Evolutionary conservation across 2,329 filamentous ascomycete species (phyloP), one percentile per base, ranked within the genome.

Genomic region (Fusarium euwallaceae): DNA sequence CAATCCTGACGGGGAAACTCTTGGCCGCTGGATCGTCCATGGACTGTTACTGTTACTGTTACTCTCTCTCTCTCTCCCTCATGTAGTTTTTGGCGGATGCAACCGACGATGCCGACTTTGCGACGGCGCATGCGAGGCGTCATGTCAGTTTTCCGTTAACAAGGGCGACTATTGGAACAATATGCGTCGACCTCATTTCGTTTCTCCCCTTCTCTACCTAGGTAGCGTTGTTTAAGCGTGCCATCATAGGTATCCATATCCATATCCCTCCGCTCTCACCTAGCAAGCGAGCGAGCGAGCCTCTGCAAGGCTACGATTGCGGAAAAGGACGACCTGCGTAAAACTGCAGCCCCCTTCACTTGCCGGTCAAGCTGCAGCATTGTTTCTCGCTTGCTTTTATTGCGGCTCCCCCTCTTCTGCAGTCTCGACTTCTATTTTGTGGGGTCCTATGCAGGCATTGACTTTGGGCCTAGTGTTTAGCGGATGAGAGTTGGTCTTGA

Each of bases 1-100:
- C 59, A 59, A 61, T 72, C 61, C 64, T 62, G 48, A 71, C 51
- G 22, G 70, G 61, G 45, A 53, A 60, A 55, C 43, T 65, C 55
- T 64, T 61, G 34, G 29, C 55, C 56, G 37, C 39, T 56, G 16
- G 58, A 43, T 64, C 59, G 59, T 55, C 61, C 24, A 36, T 59
- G 27, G 24, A 53, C 10, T 51, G 24, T 51, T 51, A 12, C 45
- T 51, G 45, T n/a, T 27, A 6, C 45, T 51, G n/a, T n/a, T n/a
- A n/a, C 11, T 51, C 17, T 4, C 45, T 8, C 32, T 34, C 32
- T 32, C 32, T 51, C 27, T 17, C 27, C 17, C 27, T 24, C 53
- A 55, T 67, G 32, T 58, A 32, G 17, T 66, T 55, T 45, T n/a
- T 62, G 48, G 58, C 45, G 45, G 61, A 66, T 62, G 58, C 56